These are phyloP conservation scores for Pseudophaeomoniella oleicola DNA, from an alignment of 2,329 filamentous ascomycete genomes.

Conservation along the genomic window DNA sequence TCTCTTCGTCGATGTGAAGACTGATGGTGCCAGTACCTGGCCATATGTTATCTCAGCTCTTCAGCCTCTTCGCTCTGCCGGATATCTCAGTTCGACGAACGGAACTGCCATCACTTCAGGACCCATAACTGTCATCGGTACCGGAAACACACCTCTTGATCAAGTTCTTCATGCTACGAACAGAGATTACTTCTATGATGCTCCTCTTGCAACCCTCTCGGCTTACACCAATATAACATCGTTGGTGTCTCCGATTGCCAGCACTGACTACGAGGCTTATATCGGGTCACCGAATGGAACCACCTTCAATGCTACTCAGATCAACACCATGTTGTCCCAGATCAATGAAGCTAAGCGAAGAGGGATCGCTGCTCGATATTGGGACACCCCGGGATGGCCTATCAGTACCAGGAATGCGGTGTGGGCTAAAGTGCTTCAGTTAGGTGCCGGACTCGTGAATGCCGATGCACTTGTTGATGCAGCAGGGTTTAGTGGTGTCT, in stretches of 20 bases:
- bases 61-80: constrained; percentile 35
- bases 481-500: constrained; percentile 15
- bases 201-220: constrained; percentile 30
- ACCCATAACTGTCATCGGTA: constrained; percentile 43
- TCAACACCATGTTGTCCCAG: constrained; percentile 33
- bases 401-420: constrained; percentile 39
- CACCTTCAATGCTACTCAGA: constrained; percentile 30
- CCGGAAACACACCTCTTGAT: constrained; percentile 36
- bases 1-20: constrained; percentile 50
- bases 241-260: constrained; percentile 36
- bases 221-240: constrained; percentile 28
- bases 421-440: constrained; percentile 41
- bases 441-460: constrained; percentile 46
- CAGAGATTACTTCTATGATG: constrained; percentile 46
- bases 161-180: constrained; percentile 29
- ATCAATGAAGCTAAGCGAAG: constrained; percentile 36
- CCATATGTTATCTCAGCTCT: constrained; percentile 39
- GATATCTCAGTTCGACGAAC: constrained; percentile 37
- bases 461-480: constrained; percentile 45
- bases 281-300: constrained; percentile 21
- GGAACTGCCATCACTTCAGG: constrained; percentile 27
- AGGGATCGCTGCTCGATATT: constrained; percentile 46
- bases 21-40: constrained; percentile 38
- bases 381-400: constrained; percentile 45
- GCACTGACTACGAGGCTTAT: constrained; percentile 29